These are phyloP conservation scores for Suillus tomentosus DNA, from an alignment of 768 basidiomycete species.

Conservation along the genomic window DNA sequence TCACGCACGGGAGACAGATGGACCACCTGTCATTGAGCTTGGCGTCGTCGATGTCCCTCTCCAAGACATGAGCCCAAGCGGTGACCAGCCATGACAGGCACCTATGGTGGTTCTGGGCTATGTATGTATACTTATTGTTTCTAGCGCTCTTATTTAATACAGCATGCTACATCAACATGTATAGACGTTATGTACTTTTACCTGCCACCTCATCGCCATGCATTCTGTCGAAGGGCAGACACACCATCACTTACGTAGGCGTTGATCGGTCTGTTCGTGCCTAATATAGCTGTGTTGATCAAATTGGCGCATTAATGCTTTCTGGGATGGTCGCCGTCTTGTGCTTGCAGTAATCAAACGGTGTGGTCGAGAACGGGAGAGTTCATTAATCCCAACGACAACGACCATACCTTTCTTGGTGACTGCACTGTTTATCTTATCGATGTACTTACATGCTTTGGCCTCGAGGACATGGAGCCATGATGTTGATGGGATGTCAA, in stretches of 20 bases:
- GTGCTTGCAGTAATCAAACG: background rate
- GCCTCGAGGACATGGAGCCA: background rate
- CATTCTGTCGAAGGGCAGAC: background rate
- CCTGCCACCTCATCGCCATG: background rate
- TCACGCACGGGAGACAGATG: conserved; percentile 21
- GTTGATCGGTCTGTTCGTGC: background rate
- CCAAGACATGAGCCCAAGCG: background rate
- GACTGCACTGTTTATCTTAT: background rate
- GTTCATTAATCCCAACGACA: background rate
- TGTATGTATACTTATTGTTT: conserved; percentile 1
- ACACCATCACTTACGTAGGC: background rate
- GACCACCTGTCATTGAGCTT: conserved; percentile 37
- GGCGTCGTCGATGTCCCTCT: conserved; percentile 28
- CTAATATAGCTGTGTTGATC: conserved; percentile 3
- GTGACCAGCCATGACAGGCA: background rate
- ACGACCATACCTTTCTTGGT: background rate
- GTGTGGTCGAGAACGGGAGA: background rate
- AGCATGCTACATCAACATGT: background rate
- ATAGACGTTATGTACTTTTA: background rate
- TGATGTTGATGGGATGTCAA: background rate
- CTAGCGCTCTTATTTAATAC: background rate
- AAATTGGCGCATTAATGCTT: background rate
- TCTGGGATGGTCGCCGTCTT: background rate
- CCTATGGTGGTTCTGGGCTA: background rate
- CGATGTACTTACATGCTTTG: background rate